Percentiles rank a stretch among this genome's conserved stretches.
These are phyloP conservation scores for Coemansia sp. DNA, from an alignment of 192 early-diverging fungal species.

Conservation along the genomic window DNA sequence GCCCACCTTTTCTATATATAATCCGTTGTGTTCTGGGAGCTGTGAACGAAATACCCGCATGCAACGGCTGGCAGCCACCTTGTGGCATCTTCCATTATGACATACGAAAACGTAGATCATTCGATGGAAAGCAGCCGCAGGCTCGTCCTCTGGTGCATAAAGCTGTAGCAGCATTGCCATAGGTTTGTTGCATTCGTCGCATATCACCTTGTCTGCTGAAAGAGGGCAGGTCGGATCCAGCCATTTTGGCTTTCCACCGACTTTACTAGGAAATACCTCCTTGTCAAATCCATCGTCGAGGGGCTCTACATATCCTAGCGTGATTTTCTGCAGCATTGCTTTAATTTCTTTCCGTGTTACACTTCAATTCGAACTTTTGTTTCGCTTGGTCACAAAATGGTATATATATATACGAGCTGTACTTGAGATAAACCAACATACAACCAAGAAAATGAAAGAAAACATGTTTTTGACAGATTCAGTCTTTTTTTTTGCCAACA, in stretches of 20 bases:
- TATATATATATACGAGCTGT: too few species aligned
- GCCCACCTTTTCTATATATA: constrained; percentile 46
- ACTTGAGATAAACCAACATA: too few species aligned
- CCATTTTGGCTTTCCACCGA: constrained; percentile 85
- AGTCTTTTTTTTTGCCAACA: neutral
- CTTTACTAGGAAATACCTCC: constrained; percentile 78
- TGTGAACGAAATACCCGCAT: constrained; percentile 84
- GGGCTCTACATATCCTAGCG: constrained; percentile 76
- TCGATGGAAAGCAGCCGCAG: constrained; percentile 84
- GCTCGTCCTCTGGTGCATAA: constrained; percentile 90
- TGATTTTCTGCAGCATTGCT: constrained; percentile 13
- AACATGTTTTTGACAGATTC: neutral
- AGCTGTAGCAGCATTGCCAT: constrained; percentile 84
- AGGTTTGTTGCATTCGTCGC: constrained; percentile 70
- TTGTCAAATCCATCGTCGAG: constrained; percentile 60
- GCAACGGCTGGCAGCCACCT: constrained; percentile 58
- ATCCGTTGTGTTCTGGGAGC: constrained; percentile 69
- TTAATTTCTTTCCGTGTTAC: neutral
- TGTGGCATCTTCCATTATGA: constrained; percentile 82
- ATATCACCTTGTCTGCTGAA: constrained; percentile 59
- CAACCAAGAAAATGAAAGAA: too few species aligned
- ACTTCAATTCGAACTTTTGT: neutral
- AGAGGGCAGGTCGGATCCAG: constrained; percentile 73
- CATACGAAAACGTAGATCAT: constrained; percentile 92
- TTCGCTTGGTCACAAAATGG: too few species aligned